These are phyloP conservation scores for Haplosporangium sp. DNA, from an alignment of 371 early-diverging fungal species.

Conservation along the genomic window DNA sequence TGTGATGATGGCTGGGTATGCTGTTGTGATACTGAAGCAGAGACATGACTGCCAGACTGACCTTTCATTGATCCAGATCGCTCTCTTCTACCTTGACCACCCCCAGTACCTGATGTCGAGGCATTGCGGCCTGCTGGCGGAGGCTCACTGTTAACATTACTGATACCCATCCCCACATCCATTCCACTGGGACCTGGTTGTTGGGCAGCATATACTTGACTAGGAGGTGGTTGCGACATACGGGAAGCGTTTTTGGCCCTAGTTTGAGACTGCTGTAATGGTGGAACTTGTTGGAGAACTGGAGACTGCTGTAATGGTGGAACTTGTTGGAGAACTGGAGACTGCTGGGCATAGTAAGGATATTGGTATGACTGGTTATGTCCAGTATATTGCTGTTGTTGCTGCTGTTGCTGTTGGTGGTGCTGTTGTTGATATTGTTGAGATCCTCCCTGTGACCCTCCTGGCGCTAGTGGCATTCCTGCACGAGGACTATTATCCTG, in stretches of 20 bases:
- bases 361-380: slow-evolving; percentile 18
- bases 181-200: slow-evolving; percentile 21
- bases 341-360: slow-evolving; percentile 3
- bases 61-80: slow-evolving; percentile 13
- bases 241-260: slow-evolving; percentile 7
- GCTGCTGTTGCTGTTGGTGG: slow-evolving; percentile 14
- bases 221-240: slow-evolving; percentile 13
- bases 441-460: not conserved
- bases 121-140: slow-evolving; percentile 1
- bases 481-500: slow-evolving; percentile 2
- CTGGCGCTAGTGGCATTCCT: not conserved
- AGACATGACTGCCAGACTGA: slow-evolving; percentile 7
- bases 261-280: slow-evolving; percentile 12
- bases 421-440: slow-evolving; percentile 7
- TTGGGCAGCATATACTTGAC: not conserved
- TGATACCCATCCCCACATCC: slow-evolving; percentile 12
- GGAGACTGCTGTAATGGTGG: slow-evolving; percentile 9
- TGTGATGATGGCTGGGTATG: slow-evolving; percentile 19
- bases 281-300: slow-evolving; percentile 13
- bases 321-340: slow-evolving; percentile 14
- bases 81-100: slow-evolving; percentile 13
- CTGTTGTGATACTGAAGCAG: not conserved
- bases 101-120: slow-evolving; percentile 4
- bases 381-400: slow-evolving; percentile 13
- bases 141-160: not conserved